Evolutionary conservation across 352 stramenopile genomes (phyloP), one percentile per base, ranked within the genome.

Genomic region (Phytophthora chlamydospora): DNA sequence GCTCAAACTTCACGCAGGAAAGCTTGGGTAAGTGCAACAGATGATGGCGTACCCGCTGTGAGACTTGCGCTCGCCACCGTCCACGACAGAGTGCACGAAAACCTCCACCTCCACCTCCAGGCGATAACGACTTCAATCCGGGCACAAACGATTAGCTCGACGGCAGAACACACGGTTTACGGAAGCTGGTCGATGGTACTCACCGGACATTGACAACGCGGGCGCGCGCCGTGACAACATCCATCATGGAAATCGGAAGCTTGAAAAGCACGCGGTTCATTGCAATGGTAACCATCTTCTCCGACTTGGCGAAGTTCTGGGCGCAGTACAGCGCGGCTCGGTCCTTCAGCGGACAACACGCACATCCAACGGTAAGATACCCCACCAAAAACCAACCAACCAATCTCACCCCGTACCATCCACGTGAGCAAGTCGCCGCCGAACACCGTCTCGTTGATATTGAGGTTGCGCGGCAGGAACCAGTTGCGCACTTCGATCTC

Each of bases 241-340:
- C 80, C 3, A 72, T 62, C 27, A 70, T 51, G 4, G 62, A 73
- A 36, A 91, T 89, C 27, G 80, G 83, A 34, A 89, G 68, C 58
- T 87, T 89, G 51, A 91, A 91, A 16, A 81, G 56, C 60, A 89
- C 66, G 58, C 83, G 83, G 60, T 91, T 89, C 80, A 91, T 89
- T 13, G 80, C 67, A 58, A 90, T 82, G 4, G 83, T 91, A 35
- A 85, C 80, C 78, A 91, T 91, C 54, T 78, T 78, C 52, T 87
- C 77, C 67, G 80, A 90, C 48, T 88, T 89, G 6, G 80, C 84
- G 41, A 90, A 91, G 41, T 79, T 88, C 29, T 80, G 79, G 14
- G 83, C 80, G 43, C 80, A 90, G 61, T 90, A 87, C 31, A 88
- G 54, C 14, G 80, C 83, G 8, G 77, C 78, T 50, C 73, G 78